These are phyloP conservation scores for Kingdonia uniflora DNA, from an alignment of 164 flowering plant species.

Conservation along the genomic window DNA sequence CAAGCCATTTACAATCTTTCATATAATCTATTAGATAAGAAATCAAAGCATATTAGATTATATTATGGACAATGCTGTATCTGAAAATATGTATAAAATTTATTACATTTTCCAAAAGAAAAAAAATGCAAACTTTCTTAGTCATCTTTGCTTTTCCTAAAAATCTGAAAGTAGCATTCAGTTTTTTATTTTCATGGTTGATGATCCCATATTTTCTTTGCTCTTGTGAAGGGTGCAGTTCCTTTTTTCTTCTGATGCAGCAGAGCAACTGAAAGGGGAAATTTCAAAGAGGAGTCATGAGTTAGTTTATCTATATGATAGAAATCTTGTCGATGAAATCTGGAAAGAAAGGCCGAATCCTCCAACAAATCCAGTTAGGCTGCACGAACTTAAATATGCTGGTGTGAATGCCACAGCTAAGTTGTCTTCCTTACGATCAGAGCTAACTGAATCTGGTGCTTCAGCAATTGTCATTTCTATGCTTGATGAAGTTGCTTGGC, in stretches of 20 bases:
- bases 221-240: constrained; percentile 84
- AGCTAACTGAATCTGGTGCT: constrained; percentile 46
- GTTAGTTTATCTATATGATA: constrained; percentile 55
- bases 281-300: constrained; percentile 61
- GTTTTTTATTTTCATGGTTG: constrained; percentile 10
- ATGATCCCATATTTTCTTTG: constrained; percentile 36
- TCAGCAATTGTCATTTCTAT: constrained; percentile 73
- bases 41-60: no score
- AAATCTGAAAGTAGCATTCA: background rate
- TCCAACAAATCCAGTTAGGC: constrained; percentile 54
- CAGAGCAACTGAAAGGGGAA: constrained; percentile 68
- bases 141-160: no score
- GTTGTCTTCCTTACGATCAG: constrained; percentile 56
- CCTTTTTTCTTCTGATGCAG: constrained; percentile 89
- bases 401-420: constrained; percentile 73
- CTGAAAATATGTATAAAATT: no score
- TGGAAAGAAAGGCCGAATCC: constrained; percentile 84
- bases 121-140: background rate
- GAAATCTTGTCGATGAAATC: constrained; percentile 84
- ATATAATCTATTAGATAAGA: no score
- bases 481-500: constrained; percentile 98
- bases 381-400: constrained; percentile 83
- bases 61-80: no score
- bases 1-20: no score
- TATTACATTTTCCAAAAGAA: no score